Conservation (phyloP, 2,329 filamentous ascomycete genomes). For the Chalaropsis ovoidea region DNA sequence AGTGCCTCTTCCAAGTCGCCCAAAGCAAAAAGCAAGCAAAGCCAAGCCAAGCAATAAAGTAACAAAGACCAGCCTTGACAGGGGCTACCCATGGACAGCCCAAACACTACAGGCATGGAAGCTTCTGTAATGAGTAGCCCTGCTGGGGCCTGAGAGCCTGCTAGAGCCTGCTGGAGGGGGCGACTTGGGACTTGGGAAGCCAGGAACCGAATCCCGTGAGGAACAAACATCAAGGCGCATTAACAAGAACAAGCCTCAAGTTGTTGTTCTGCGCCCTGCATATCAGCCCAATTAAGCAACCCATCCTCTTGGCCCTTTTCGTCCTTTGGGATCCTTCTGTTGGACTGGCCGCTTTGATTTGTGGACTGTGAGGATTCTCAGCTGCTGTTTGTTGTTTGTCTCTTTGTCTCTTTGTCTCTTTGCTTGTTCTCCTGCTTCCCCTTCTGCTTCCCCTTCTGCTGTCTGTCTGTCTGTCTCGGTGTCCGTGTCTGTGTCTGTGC, state of each 20-base stretch:
- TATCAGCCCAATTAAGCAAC: conserved; percentile 7
- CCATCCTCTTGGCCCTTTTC: not conserved
- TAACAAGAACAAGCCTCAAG: conserved; percentile 11
- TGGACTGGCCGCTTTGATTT: not conserved
- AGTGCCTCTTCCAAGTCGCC: too few species aligned
- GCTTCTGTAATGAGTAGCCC: not conserved
- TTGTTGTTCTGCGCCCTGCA: conserved; percentile 9
- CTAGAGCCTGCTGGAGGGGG: too few species aligned
- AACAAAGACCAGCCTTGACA: not conserved
- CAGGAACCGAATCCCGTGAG: conserved; percentile 10
- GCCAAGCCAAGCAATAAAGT: not conserved
- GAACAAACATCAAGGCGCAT: conserved; percentile 12
- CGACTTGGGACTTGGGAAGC: not conserved
- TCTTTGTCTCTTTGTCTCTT: too few species aligned
- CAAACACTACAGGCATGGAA: conserved; percentile 2
- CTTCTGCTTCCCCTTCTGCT: not conserved
- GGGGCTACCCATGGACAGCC: not conserved
- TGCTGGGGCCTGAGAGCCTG: not conserved
- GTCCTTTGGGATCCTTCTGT: conserved; percentile 1
- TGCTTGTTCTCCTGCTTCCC: not conserved
- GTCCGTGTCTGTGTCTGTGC: not conserved
- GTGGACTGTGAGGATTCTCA: not conserved
- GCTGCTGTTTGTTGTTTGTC: not conserved
- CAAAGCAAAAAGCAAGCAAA: not conserved
- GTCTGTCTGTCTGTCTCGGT: not conserved